Evolutionary conservation across 306 rosid genomes (phyloP).

Genomic region (Quercus mongolica): DNA sequence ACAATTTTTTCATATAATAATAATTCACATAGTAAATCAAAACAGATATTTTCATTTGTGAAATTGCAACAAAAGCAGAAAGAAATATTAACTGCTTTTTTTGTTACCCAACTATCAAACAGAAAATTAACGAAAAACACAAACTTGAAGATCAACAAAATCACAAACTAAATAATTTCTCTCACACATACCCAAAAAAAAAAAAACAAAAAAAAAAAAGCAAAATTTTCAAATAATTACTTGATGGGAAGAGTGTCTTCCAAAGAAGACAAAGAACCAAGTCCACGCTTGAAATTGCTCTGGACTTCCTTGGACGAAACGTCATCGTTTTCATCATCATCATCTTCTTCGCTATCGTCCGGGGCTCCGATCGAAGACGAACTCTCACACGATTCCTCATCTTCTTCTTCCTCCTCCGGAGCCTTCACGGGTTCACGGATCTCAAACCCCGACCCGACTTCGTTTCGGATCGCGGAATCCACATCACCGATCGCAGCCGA

Average conservation of each 20-base stretch:
- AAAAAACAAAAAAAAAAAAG: not conserved
- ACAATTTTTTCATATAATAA: too few relatives aligned
- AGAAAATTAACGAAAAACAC: too few relatives aligned
- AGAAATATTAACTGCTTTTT: too few relatives aligned
- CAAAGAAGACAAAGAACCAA: conserved; percentile 48
- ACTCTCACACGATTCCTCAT: conserved; percentile 40
- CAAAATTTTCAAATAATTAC: conserved; percentile 35
- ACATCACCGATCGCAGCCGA: not conserved
- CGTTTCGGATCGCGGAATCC: not conserved
- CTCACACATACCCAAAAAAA: not conserved
- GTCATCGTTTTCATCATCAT: conserved; percentile 29
- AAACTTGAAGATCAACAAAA: not conserved
- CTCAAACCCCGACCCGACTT: conserved; percentile 14
- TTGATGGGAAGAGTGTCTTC: conserved; percentile 94
- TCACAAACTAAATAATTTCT: not conserved
- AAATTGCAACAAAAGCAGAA: too few relatives aligned
- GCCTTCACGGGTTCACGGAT: not conserved
- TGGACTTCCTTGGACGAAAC: conserved; percentile 45
- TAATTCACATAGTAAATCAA: too few relatives aligned
- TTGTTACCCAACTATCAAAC: too few relatives aligned
- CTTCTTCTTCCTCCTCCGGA: conserved; percentile 29
- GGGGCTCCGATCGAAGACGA: conserved; percentile 92
- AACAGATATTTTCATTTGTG: too few relatives aligned
- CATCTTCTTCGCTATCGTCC: conserved; percentile 45
- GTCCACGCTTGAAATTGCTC: conserved; percentile 45